Base-by-base conservation (phyloP, 768 basidiomycete genomes). In the Auricularia sp. region DNA sequence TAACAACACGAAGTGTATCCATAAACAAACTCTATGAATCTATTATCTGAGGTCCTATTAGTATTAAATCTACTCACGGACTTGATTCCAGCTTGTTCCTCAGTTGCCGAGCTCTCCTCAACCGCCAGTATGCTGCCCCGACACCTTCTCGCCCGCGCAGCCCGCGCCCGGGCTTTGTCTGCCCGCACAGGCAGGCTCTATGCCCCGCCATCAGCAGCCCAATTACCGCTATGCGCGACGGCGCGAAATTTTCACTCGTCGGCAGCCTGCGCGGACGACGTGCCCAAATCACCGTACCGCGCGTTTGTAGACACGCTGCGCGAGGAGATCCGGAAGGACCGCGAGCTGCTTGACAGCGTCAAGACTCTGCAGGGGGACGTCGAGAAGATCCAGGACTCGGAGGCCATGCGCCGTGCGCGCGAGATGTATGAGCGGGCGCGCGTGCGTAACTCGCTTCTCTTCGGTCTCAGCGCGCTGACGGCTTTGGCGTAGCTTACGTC, bases 351-450 rank as follows among this genome's bases (percentile, higher is more conserved):
- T 77, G 95, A 98, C 39, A 96, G 96, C 76, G 89, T 98, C 60
- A 95, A 94, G 78, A 93, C 97, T 77, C 81, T 99, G 18, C 93
- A 96, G 77, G 97, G 97, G 67, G 94, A 98, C 74, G 96, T 97
- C 43, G 91, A 93, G 77, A 97, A 97, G 77, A 77, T 98, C 61
- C 95, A 98, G 79, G 97, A 98, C 74, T 93, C 92, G 63, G 93
- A 96, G 72, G 89, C 94, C 14, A 88, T 99, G 93, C 93, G 91
- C 78, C 83, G 82, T 70, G 94, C 94, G 1, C 84, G 83, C 73
- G 93, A 91, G 61, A 86, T 91, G 65, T 98, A 98, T 77, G 96
- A 98, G 78, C 85, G 89, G 66, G 93, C 96, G 7, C 83, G 96
- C 77, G 95, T 98, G 72, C 66, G 85, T 82, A 7, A n/a, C 39